These are phyloP conservation scores for Microdochium paspali DNA, from an alignment of 2,329 filamentous ascomycete species.

Conservation along the genomic window DNA sequence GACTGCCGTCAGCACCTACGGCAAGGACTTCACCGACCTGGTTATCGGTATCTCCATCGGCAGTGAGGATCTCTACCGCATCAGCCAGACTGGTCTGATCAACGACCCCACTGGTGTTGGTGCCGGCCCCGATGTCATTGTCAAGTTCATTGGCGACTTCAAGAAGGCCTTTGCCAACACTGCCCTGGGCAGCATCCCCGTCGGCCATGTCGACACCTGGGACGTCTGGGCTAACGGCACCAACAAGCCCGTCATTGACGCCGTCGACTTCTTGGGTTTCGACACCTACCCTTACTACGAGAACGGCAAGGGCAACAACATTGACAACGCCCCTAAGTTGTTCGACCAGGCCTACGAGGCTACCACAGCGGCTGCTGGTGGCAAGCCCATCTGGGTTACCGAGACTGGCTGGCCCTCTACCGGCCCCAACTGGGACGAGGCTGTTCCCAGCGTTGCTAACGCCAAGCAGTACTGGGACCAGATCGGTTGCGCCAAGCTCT, in stretches of 20 bases:
- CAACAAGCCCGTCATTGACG: slow-evolving; percentile 51
- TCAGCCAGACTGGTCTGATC: slow-evolving; percentile 48
- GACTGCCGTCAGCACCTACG: slow-evolving; percentile 43
- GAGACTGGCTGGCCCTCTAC: slow-evolving; percentile 57
- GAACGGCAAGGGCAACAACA: slow-evolving; percentile 41
- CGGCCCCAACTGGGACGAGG: slow-evolving; percentile 44
- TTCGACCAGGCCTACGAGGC: slow-evolving; percentile 42
- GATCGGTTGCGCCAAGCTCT: slow-evolving; percentile 50
- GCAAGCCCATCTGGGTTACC: slow-evolving; percentile 50
- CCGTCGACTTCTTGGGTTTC: slow-evolving; percentile 55
- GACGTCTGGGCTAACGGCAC: slow-evolving; percentile 49
- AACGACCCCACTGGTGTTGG: slow-evolving; percentile 51
- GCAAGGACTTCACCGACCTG: slow-evolving; percentile 41
- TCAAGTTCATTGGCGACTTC: slow-evolving; percentile 58
- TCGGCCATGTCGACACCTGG: slow-evolving; percentile 64
- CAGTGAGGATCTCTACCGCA: slow-evolving; percentile 58
- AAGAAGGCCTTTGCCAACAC: slow-evolving; percentile 43
- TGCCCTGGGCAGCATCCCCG: slow-evolving; percentile 34
- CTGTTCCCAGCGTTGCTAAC: slow-evolving; percentile 44
- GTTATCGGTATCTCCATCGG: slow-evolving; percentile 58
- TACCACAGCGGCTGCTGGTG: slow-evolving; percentile 32
- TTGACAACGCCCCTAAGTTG: slow-evolving; percentile 42
- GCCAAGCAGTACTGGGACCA: slow-evolving; percentile 55
- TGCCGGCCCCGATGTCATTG: slow-evolving; percentile 45
- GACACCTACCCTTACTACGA: slow-evolving; percentile 62